These are phyloP conservation scores for Helotiales sp. DNA, from an alignment of 2,329 filamentous ascomycete genomes.

Conservation along the genomic window DNA sequence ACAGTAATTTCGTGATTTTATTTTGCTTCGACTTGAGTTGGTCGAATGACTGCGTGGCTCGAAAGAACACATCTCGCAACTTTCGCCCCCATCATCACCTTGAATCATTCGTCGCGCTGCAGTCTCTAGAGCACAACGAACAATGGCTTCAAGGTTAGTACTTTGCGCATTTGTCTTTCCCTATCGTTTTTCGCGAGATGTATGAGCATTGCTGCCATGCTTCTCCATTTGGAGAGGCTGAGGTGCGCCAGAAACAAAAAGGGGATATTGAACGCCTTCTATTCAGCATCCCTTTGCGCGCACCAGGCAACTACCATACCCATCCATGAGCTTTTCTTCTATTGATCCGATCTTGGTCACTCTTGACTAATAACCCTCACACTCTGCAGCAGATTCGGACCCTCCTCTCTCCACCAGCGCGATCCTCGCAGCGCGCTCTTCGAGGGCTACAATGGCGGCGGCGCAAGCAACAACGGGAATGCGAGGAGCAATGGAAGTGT, in stretches of 20 bases:
- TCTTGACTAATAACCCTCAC: conserved; percentile 9
- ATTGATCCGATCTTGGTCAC: neutral
- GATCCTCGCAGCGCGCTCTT: conserved; percentile 75
- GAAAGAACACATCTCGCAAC: conserved; percentile 26
- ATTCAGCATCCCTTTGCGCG: neutral
- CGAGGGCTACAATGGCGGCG: conserved; percentile 70
- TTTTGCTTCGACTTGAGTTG: neutral
- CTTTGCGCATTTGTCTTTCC: neutral
- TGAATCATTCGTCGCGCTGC: neutral
- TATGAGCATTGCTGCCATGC: neutral
- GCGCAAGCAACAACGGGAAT: conserved; percentile 45
- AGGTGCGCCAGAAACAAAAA: neutral
- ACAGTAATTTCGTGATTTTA: conserved; percentile 4
- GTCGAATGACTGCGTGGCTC: conserved; percentile 11
- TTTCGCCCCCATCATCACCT: conserved; percentile 13
- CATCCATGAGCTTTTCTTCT: neutral
- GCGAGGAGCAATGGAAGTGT: conserved; percentile 44
- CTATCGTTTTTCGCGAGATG: too few relatives aligned
- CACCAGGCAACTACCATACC: neutral
- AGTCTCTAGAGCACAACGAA: conserved; percentile 22
- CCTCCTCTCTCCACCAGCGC: conserved; percentile 74
- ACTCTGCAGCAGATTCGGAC: conserved; percentile 60
- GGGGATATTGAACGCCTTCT: conserved; percentile 1
- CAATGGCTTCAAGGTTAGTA: conserved; percentile 40
- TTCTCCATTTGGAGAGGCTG: neutral